These are phyloP conservation scores for Globisporangium solare DNA, from an alignment of 352 stramenopile genomes.

Conservation along the genomic window DNA sequence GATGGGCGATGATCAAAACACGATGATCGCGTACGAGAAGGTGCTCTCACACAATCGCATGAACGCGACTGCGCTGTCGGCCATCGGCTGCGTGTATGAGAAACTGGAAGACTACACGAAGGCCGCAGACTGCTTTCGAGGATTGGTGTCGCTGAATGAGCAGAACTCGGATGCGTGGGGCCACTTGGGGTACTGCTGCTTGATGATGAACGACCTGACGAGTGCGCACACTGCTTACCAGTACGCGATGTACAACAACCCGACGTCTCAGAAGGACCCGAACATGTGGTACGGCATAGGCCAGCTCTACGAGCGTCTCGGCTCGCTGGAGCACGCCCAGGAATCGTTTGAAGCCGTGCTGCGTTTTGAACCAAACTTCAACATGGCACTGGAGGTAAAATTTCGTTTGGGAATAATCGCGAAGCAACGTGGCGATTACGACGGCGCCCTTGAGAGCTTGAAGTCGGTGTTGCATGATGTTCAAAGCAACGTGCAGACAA, in stretches of 20 bases:
- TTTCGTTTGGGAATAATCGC: slow-evolving; percentile 84
- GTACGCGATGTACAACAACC: slow-evolving; percentile 89
- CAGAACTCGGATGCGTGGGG: slow-evolving; percentile 85
- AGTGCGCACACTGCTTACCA: slow-evolving; percentile 85
- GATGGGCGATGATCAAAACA: slow-evolving; percentile 89
- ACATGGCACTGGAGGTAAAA: slow-evolving; percentile 85
- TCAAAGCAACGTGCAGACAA: slow-evolving; percentile 76
- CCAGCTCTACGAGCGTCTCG: slow-evolving; percentile 81
- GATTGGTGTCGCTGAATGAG: slow-evolving; percentile 76
- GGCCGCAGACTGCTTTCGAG: slow-evolving; percentile 83
- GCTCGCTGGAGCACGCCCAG: slow-evolving; percentile 79
- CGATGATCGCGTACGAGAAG: slow-evolving; percentile 85
- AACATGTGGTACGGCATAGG: slow-evolving; percentile 88
- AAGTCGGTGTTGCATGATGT: slow-evolving; percentile 81
- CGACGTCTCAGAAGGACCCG: slow-evolving; percentile 81
- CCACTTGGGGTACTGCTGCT: slow-evolving; percentile 82
- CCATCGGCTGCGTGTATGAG: slow-evolving; percentile 84
- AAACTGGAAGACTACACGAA: slow-evolving; percentile 87
- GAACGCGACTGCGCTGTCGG: slow-evolving; percentile 77
- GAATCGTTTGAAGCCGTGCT: slow-evolving; percentile 84
- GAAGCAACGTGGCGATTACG: slow-evolving; percentile 79
- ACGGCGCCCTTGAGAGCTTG: slow-evolving; percentile 73
- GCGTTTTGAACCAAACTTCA: slow-evolving; percentile 83
- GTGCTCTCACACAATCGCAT: slow-evolving; percentile 85
- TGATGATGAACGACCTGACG: slow-evolving; percentile 89